Evolutionary conservation across 2,329 filamentous ascomycete genomes (phyloP).

Genomic region (Pestalotiopsis sp.): DNA sequence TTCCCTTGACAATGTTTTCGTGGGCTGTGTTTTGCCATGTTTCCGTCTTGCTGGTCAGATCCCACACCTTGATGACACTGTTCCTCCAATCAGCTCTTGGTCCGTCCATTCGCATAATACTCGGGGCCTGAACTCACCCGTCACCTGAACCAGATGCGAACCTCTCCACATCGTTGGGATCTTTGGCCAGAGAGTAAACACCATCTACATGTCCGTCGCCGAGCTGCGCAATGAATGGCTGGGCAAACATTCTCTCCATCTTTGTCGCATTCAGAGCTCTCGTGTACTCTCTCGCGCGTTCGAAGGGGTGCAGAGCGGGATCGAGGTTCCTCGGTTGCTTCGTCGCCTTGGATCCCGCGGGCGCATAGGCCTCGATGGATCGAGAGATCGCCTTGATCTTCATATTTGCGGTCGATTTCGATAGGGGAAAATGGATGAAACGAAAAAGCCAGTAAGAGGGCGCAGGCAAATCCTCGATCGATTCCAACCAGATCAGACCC

Average conservation of each 20-base stretch:
- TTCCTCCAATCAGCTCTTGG: not conserved
- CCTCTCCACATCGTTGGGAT: slow-evolving; percentile 72
- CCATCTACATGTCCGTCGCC: slow-evolving; percentile 93
- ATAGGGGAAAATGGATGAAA: not conserved
- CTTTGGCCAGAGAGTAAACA: slow-evolving; percentile 79
- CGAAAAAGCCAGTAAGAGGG: not conserved
- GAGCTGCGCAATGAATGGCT: slow-evolving; percentile 76
- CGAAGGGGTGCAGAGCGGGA: slow-evolving; percentile 83
- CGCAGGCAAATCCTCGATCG: not conserved
- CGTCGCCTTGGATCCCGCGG: slow-evolving; percentile 66
- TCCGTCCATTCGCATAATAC: slow-evolving; percentile 36
- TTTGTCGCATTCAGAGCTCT: slow-evolving; percentile 60
- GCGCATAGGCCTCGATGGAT: slow-evolving; percentile 65
- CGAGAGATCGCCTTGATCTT: slow-evolving; percentile 71
- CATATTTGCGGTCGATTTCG: slow-evolving; percentile 23
- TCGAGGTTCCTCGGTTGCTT: slow-evolving; percentile 70
- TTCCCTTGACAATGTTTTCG: slow-evolving; percentile 89
- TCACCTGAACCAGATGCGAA: slow-evolving; percentile 88
- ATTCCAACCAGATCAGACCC: not conserved
- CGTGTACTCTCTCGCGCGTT: slow-evolving; percentile 82
- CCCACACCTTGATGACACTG: slow-evolving; percentile 89
- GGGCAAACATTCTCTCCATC: slow-evolving; percentile 60
- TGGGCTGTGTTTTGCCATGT: slow-evolving; percentile 78
- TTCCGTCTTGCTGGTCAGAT: slow-evolving; percentile 73
- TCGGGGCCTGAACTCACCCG: not conserved